phyloP scores from a whole-genome alignment of 176 grass and related monocot species.

The Typha latifolia region DNA sequence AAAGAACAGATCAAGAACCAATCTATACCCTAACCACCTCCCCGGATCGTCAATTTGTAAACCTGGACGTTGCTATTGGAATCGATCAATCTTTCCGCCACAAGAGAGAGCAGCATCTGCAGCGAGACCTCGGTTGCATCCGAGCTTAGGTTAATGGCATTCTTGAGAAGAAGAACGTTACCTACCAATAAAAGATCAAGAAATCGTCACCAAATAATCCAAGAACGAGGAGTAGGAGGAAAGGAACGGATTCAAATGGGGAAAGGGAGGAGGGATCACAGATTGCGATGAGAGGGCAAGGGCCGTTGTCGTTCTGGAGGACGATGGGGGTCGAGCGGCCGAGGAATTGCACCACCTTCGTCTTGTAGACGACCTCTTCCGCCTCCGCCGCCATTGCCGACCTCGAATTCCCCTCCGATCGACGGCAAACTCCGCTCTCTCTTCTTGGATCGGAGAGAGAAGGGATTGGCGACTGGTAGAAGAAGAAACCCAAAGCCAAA shows the following conservation, averaged over 20 bases:
- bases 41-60: neutral
- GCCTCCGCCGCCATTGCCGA: conserved; percentile 10
- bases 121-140: conserved; percentile 82
- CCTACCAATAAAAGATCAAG: conserved; percentile 28
- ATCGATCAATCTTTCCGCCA: conserved; percentile 86
- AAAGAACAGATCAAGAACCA: neutral
- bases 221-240: neutral
- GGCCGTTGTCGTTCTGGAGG: conserved; percentile 98
- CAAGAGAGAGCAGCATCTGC: conserved; percentile 88
- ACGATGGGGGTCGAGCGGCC: conserved; percentile 78
- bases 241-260: no score
- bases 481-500: neutral
- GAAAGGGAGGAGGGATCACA: conserved; percentile 36
- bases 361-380: conserved; percentile 67
- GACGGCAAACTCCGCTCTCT: neutral
- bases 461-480: neutral
- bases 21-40: neutral
- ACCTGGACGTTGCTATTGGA: conserved; percentile 73
- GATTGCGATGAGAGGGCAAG: conserved; percentile 93
- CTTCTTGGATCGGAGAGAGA: neutral
- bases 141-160: conserved; percentile 66
- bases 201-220: neutral
- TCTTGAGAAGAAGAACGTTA: conserved; percentile 91
- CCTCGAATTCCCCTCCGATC: conserved; percentile 30
- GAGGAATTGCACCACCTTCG: conserved; percentile 77